Evolutionary conservation across 129 eudicot genomes (phyloP), one percentile per base, ranked within the genome.

Genomic region (Rutidosis leptorrhynchoides): DNA sequence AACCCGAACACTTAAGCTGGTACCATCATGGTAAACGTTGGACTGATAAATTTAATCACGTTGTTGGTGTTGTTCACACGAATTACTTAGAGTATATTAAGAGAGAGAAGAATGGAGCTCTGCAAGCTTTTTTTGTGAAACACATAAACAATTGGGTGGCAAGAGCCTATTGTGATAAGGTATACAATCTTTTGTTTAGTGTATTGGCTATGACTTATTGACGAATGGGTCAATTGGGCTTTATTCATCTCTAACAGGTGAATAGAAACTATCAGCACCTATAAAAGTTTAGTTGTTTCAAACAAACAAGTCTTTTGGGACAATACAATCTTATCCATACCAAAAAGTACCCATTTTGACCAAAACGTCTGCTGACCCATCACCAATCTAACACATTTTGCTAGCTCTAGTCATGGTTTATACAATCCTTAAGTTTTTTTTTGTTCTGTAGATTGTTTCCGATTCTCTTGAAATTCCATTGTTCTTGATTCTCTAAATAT

Each of bases 11-110:
- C 75, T 68, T 93, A 60, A 93, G 89, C 65, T 93, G 99, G 99
- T 93, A 93, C 60, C 95, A 93, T 64, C 99, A 93, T 77, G 99
- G 99, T 55, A 84, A 84, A 68, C 87, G 96, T 3, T 93, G 99
- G 99, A 93, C 99, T 60, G 92, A 89, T 79, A 93, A 93, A 73
- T 93, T 93, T 70, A 93, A 93, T 84, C 96, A 93, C 75, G 99
- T 93, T 17, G 99, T 93, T 56, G 99, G 99, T 66, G 58, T 93
- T 70, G 99, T 93, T 71, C 99, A 93, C 76, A 93, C 99, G 1
- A 93, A 93, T 76, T 93, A 93, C 80, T 79, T 93, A 77, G 99
- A 89, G 69, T 93, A 93, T 74, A 93, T 93, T 35, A 93, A 89
- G 80, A 79, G 99, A 70, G 99, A 93, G 78, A 86, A 84, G 71